phyloP scores from a whole-genome alignment of 2,329 filamentous ascomycete genomes.

The Curvularia hawaiiensis region DNA sequence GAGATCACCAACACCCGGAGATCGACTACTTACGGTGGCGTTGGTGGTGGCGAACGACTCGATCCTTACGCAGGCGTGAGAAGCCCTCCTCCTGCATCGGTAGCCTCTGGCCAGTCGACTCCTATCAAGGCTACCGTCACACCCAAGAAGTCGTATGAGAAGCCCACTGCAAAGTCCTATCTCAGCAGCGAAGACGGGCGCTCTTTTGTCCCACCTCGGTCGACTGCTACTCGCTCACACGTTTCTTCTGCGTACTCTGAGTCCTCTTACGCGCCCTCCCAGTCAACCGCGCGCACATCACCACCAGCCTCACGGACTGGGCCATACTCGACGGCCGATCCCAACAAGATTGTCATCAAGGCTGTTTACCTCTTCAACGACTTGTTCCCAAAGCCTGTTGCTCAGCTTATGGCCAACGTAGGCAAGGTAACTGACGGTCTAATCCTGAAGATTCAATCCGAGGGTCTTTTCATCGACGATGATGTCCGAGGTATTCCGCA shows the following conservation, averaged over 20 bases:
- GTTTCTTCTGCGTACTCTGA: slow-evolving; percentile 70
- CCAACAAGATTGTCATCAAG: slow-evolving; percentile 94
- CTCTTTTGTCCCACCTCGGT: slow-evolving; percentile 40
- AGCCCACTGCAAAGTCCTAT: slow-evolving; percentile 62
- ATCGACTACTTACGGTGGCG: slow-evolving; percentile 46
- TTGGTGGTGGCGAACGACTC: slow-evolving; percentile 68
- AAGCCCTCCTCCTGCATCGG: slow-evolving; percentile 53
- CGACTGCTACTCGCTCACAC: slow-evolving; percentile 35
- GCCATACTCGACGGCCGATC: slow-evolving; percentile 85
- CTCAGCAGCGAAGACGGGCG: slow-evolving; percentile 56
- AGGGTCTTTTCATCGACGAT: slow-evolving; percentile 96
- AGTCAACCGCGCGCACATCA: slow-evolving; percentile 81
- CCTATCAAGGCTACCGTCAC: slow-evolving; percentile 48
- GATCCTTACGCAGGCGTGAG: slow-evolving; percentile 68
- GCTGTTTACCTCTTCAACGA: slow-evolving; percentile 94
- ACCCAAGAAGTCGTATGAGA: slow-evolving; percentile 51
- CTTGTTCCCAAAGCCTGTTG: slow-evolving; percentile 85
- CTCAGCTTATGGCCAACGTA: slow-evolving; percentile 83
- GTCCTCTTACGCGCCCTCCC: slow-evolving; percentile 83
- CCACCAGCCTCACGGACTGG: slow-evolving; percentile 79
- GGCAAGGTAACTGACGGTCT: slow-evolving; percentile 89
- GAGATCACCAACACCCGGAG: slow-evolving; percentile 33
- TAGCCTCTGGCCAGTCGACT: slow-evolving; percentile 46
- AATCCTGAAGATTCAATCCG: slow-evolving; percentile 88
- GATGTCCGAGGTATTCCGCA: slow-evolving; percentile 90